Conservation (phyloP, 805 yeast species). For the Komagataella phaffii region DNA sequence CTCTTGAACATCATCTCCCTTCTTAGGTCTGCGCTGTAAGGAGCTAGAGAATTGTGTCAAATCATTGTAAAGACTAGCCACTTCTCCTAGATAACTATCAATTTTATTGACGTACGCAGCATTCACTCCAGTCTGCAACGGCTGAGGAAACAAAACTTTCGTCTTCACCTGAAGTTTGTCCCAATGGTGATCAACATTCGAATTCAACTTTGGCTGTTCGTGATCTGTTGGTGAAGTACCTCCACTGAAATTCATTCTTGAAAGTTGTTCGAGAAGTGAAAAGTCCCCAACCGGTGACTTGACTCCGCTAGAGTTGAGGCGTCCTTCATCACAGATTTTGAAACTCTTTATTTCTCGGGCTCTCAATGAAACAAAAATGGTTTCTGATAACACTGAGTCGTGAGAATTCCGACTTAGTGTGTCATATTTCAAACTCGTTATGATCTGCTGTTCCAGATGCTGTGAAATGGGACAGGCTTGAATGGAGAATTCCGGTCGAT, state of each 20-base stretch:
- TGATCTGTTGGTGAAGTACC: neutral
- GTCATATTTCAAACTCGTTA: constrained; percentile 34
- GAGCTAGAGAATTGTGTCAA: neutral
- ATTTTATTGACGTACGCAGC: neutral
- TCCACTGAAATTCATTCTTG: neutral
- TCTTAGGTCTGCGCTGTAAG: neutral
- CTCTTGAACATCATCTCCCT: neutral
- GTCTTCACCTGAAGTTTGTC: neutral
- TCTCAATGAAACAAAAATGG: constrained; percentile 27
- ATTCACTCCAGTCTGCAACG: neutral
- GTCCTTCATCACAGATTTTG: constrained; percentile 16
- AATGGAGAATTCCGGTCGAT: constrained; percentile 34
- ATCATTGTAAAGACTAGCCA: neutral
- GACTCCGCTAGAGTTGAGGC: neutral
- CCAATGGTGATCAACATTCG: neutral
- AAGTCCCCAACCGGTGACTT: neutral
- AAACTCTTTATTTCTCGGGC: constrained; percentile 30
- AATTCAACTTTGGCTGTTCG: neutral
- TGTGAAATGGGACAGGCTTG: constrained; percentile 36
- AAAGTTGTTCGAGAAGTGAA: neutral
- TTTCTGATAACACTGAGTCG: constrained; percentile 17
- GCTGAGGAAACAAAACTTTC: neutral
- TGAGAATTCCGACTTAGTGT: constrained; percentile 21
- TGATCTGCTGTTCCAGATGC: constrained; percentile 28
- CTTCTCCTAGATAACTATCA: neutral